Percentiles rank a stretch among this genome's conserved stretches.
Evolutionary conservation across 371 early-diverging fungal species (phyloP).

Genomic region (Lichtheimia ornata): DNA sequence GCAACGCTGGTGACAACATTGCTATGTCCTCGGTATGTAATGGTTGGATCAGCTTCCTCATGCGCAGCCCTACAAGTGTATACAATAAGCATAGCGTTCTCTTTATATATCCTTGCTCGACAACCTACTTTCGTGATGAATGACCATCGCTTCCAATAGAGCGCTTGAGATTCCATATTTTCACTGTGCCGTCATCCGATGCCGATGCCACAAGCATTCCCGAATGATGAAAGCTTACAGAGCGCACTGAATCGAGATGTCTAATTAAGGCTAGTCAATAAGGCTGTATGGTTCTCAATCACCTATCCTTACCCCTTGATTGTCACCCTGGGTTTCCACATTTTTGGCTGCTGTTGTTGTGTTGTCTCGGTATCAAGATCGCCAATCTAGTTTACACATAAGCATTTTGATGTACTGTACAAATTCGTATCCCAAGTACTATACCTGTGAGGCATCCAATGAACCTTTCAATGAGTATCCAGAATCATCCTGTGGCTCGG

Average conservation of each 20-base stretch:
- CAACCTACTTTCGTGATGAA: conserved; percentile 36
- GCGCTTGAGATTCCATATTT: conserved; percentile 70
- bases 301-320: conserved; percentile 55
- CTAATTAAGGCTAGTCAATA: conserved; percentile 34
- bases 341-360: conserved; percentile 34
- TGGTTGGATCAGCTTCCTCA: conserved; percentile 70
- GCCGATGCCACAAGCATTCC: conserved; percentile 69
- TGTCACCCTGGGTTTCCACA: conserved; percentile 64
- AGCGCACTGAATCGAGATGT: conserved; percentile 81
- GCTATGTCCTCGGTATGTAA: conserved; percentile 83
- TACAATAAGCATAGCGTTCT: not conserved
- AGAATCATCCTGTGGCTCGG: conserved; percentile 31
- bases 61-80: conserved; percentile 12
- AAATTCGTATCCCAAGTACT: not conserved
- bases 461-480: conserved; percentile 19
- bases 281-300: not conserved
- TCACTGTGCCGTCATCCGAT: conserved; percentile 85
- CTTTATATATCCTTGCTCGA: not conserved
- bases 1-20: conserved; percentile 69
- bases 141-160: conserved; percentile 38
- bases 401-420: not conserved
- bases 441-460: conserved; percentile 40
- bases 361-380: conserved; percentile 17
- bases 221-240: conserved; percentile 68
- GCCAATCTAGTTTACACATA: conserved; percentile 15